Evolutionary conservation across 176 grass and related monocot species (phyloP), one percentile per base, ranked within the genome.

Genomic region (Metroxylon sagu): DNA sequence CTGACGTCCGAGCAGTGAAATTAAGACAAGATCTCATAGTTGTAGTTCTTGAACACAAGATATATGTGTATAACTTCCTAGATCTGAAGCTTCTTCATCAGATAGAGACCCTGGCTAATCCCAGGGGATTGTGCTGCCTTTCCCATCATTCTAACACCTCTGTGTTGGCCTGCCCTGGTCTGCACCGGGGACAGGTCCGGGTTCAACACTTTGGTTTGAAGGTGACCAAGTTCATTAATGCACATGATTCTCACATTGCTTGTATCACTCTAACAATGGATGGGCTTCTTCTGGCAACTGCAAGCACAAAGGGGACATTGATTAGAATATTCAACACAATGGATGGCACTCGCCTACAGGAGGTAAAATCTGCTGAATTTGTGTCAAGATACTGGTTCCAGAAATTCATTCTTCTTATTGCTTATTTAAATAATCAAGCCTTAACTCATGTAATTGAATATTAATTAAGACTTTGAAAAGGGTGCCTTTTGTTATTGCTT

Each of bases 291-390:
- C 76, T 95, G 49, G 91, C 83, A 70, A 95, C 86, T 52, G 80
- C 91, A 21, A 95, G 91, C 70, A 71, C 79, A 54, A 90, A 95
- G 77, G 91, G 91, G 2, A 95, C 91, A 67, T 58, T 95, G 51
- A 90, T 95, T 61, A 90, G 91, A 82, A 90, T 95, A 79, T 95
- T 95, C 57, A 95, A 95, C 56, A 95, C 91, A 21, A 78, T 87
- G 86, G 91, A 95, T 52, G 86, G 91, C 50, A 90, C 74, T 68
- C 86, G 72, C 57, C 57, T 95, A 66, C 91, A 95, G 65, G 91
- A 95, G 91, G 91, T 87, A 80, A 75, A 65, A 65, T 6, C 52
- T 48, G 17, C 76, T 64, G 43, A 18, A 53, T 62, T 69, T 66
- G 1, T 49, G 19, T 59, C 48, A 60, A 15, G 58, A 60, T 8